Evolutionary conservation across 345 rosid genomes (phyloP).

Genomic region (Boechera stricta): DNA sequence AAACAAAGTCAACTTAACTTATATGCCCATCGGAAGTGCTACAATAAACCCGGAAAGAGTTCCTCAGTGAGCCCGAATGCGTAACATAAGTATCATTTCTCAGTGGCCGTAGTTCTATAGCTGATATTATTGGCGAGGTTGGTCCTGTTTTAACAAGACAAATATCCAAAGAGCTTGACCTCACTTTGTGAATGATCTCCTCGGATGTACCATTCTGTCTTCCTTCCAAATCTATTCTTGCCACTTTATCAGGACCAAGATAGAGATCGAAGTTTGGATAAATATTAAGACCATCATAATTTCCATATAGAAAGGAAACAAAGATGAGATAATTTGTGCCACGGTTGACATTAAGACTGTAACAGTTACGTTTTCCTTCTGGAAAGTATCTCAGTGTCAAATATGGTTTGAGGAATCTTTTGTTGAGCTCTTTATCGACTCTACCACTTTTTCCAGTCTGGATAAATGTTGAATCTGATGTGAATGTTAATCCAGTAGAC

Average conservation of each 20-base stretch:
- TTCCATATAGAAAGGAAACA: conserved; percentile 43
- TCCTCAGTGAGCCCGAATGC: neutral
- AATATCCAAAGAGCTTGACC: conserved; percentile 22
- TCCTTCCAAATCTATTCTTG: conserved; percentile 14
- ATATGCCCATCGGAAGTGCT: neutral
- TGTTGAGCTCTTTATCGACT: conserved; percentile 7
- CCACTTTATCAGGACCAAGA: conserved; percentile 44
- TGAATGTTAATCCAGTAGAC: conserved; percentile 35
- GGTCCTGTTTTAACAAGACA: conserved; percentile 49
- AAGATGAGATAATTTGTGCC: conserved; percentile 44
- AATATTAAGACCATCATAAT: conserved; percentile 36
- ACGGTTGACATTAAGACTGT: conserved; percentile 28
- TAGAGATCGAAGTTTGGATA: conserved; percentile 42
- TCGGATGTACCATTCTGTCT: neutral
- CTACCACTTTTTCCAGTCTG: conserved; percentile 20
- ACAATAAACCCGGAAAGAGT: neutral
- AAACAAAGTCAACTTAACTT: conserved; percentile 12
- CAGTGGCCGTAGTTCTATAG: conserved; percentile 31
- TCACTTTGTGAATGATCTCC: conserved; percentile 42
- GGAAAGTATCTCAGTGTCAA: conserved; percentile 46
- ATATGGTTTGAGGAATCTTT: neutral
- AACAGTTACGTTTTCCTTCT: conserved; percentile 47
- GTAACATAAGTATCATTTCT: conserved; percentile 8
- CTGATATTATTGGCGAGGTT: conserved; percentile 40
- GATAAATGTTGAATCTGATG: conserved; percentile 39